Evolutionary conservation across 495 filamentous ascomycete species (phyloP), one percentile per base, ranked within the genome.

Genomic region (Evansstolkia leycettana): DNA sequence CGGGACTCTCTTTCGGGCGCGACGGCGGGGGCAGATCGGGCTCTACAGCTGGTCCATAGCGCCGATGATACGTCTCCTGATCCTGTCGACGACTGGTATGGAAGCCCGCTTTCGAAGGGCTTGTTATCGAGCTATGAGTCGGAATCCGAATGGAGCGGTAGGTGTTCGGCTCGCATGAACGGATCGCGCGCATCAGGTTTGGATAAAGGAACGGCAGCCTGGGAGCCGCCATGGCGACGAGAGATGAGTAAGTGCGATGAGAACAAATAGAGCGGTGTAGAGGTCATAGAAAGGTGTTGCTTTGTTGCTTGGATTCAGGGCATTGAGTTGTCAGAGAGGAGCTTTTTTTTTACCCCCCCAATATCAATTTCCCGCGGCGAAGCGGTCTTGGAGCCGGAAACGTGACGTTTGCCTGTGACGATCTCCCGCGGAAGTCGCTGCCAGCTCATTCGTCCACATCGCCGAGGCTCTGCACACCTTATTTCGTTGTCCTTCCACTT

Each of bases 131-230:
- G 28, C 30, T 41, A 42, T 26, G 35, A 27, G 15, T 20, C 31
- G 58, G 32, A 28, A 51, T 26, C 31, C 50, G 58, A 13, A 57
- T 36, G 14, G 55, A 48, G 28, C 44, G 55, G 13, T 48, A 46
- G 15, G 54, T 53, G 10, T 32, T 49, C n/a, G 55, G 48, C 33
- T 65, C 53, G 35, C 58, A 69, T 15, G 55, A 45, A 17, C 59
- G 49, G 17, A 60, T 46, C 2, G 58, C 50, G 11, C 60, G 61
- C 38, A 76, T 79, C 31, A 83, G 57, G 42, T 80, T 73, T 24
- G 82, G 80, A 46, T 86, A 87, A 11, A 87, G 67, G 46, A 87
- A 86, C 2, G 74, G 75, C 20, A 89, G 65, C 45, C 82, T 67
- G 32, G 64, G 64, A 7, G 72, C 64, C 33, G 79, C 72, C 83